Evolutionary conservation across 169 alveolate genomes (phyloP), one percentile per base, ranked within the genome.

Genomic region (Perkinsus chesapeaki): DNA sequence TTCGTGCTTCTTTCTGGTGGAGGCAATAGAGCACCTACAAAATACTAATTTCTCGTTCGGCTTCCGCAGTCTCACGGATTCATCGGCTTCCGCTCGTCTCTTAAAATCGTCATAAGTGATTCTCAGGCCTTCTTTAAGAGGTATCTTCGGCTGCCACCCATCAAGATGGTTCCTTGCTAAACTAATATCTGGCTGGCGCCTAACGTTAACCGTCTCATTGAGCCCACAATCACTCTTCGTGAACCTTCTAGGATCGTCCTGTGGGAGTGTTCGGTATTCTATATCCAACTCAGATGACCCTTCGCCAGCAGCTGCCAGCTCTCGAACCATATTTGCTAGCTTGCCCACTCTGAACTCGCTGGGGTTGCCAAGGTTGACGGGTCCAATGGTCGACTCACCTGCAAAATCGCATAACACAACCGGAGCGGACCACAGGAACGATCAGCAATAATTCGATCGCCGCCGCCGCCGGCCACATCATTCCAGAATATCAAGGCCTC

Each of bases 361-460:
- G 12, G 97, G 97, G 48, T 96, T 96, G 3, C 98, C 98, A 37
- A 96, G 72, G 95, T 96, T 96, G 27, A 96, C 94, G 39, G 98
- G 98, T 3, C 96, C 96, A 39, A 73, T 92, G 39, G 93, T 94
- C 92, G 93, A 48, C 39, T 60, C 73, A 23, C 82, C 82, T 60
- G n/a, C n/a, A n/a, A n/a, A n/a, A n/a, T n/a, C n/a, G n/a, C n/a
- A n/a, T n/a, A n/a, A n/a, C n/a, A n/a, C n/a, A n/a, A n/a, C n/a
- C n/a, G n/a, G n/a, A n/a, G n/a, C n/a, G n/a, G n/a, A n/a, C n/a
- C n/a, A n/a, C n/a, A n/a, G n/a, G n/a, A n/a, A n/a, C n/a, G n/a
- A n/a, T n/a, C n/a, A n/a, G n/a, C n/a, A n/a, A n/a, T n/a, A n/a
- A n/a, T n/a, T n/a, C 60, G 60, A 43, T 43, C 5, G 60, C 60